Evolutionary conservation across 1,284 basidiomycete species (phyloP), one percentile per base, ranked within the genome.

Genomic region (Heterobasidion occidentale): DNA sequence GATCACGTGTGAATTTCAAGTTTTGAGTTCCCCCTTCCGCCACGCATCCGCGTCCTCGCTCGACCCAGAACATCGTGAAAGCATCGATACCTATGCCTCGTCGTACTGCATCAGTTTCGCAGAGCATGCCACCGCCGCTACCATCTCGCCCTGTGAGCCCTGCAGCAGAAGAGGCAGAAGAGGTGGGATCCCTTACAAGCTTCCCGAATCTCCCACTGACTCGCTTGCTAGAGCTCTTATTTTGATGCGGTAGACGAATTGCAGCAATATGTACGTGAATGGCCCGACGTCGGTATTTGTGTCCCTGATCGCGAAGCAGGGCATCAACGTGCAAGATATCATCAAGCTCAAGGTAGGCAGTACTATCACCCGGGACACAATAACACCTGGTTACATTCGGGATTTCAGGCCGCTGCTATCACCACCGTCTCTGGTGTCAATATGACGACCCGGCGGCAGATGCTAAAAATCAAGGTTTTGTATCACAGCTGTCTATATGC

Each of bases 291-390:
- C 17, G 34, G 34, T 2, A 19, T 42, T 7, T 42, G 4, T 42
- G 38, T 8, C 38, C 5, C 6, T 11, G 38, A 42, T 27, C 27
- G 27, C 27, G 9, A 46, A 7, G 46, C 62, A 95, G 91, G 93
- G 94, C 19, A 95, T 96, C 70, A 96, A 95, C 62, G 86, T 94
- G 36, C 90, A 94, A 73, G 94, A 97, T 68, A 95, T 97, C 56
- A 70, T 88, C 57, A 97, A 97, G 72, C 83, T 97, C 61, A 96
- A 96, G 75, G 90, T 89, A 51, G 51, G 63, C 7, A 27, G 27
- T 27, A 6, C 42, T 42, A 4, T 42, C 38, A 4, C 8, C 8
- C 38, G 11, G 7, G 11, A n/a, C n/a, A 42, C 38, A n/a, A 42
- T n/a, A 8, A 12, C 38, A 42, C n/a, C 38, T 42, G 3, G 38